Conservation (phyloP, 2,329 filamentous ascomycete genomes). For the Aspergillus glaucus region DNA sequence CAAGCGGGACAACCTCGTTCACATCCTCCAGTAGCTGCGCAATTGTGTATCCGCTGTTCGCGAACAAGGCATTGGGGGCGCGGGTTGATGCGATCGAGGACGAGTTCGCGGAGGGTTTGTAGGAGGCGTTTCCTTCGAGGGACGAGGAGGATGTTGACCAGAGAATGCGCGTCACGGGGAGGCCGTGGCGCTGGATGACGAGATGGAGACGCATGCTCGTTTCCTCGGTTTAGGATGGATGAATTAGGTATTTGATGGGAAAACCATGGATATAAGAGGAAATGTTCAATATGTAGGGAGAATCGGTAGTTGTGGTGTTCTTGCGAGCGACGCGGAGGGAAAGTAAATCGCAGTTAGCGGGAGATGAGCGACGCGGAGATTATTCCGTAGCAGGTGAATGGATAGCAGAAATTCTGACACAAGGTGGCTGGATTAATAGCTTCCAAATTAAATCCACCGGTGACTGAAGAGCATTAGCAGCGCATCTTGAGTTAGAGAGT, state of each 20-base stretch:
- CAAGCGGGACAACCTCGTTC: conserved; percentile 74
- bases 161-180: conserved; percentile 66
- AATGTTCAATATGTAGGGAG: not conserved
- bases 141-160: conserved; percentile 53
- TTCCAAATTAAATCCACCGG: no score
- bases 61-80: conserved; percentile 29
- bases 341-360: not conserved
- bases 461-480: not conserved
- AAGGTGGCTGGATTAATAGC: no score
- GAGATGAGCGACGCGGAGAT: not conserved
- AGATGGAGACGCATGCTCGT: conserved; percentile 63
- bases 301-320: not conserved
- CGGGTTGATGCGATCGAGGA: conserved; percentile 30
- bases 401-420: no score
- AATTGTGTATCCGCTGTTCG: conserved; percentile 58
- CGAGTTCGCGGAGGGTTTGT: conserved; percentile 19
- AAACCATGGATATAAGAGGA: not conserved
- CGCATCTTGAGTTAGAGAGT: not conserved
- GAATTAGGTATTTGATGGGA: not conserved
- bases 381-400: no score
- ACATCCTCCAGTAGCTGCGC: conserved; percentile 70
- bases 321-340: not conserved
- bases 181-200: conserved; percentile 63
- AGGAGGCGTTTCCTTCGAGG: conserved; percentile 23
- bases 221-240: not conserved